Evolutionary conservation across 768 basidiomycete species (phyloP), one percentile per base, ranked within the genome.

Genomic region (Phylloporus sp.): DNA sequence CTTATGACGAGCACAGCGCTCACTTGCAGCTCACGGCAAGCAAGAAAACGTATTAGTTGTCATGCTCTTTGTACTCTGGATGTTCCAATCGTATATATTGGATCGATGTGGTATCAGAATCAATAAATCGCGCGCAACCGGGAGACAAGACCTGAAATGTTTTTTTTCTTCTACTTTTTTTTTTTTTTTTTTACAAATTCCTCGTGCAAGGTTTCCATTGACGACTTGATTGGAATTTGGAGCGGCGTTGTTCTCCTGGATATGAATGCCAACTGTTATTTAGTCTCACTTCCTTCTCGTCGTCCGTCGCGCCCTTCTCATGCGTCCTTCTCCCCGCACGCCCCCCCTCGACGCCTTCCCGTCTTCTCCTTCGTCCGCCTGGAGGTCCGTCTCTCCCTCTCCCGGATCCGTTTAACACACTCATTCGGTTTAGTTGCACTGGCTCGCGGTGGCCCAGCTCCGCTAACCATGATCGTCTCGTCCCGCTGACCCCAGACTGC

Each of bases 1-100:
- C 91, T 9, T 96, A 88, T 75, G 95, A 98, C 69, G 93, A 95
- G 74, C 86, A 91, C 81, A 89, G 89, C 63, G 86, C 83, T 37
- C 91, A 96, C 69, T 79, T 99, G 50, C 88, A 88, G 66, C 76
- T 95, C 56, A 78, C 80, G 45, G 79, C 84, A 44, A 77, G 80
- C 70, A 93, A 91, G 78, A 85, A 85, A 68, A 63, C 63, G 66
- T 76, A 78, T 57, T 85, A 84, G 71, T 32, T 31, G 20, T 31
- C 20, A 29, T 14, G 13, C 7, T 29, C 15, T 22, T 42, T 23
- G 34, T 33, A 37, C 44, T 47, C 26, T 13, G 5, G 24, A 20
- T 24, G 8, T 46, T 45, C 21, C 11, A 6, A 14, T 8, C 27
- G 37, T n/a, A 6, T 7, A 14, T 8, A 41, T 11, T 27, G 20